Conservation (phyloP, 257 asterid species). For the Przewalskia tangutica region DNA sequence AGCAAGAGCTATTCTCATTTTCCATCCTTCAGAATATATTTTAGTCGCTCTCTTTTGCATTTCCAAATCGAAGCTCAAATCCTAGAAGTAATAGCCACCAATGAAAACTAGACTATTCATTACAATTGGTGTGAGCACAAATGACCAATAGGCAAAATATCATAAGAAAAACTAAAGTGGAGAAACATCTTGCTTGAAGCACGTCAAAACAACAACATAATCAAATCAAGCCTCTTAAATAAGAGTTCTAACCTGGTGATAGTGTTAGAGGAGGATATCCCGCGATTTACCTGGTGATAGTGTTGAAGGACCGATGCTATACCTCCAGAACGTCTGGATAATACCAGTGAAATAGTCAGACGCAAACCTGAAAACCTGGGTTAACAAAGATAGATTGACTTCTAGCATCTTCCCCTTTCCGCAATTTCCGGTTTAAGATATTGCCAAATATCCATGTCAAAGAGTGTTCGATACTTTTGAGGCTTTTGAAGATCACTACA, state of each 20-base stretch:
- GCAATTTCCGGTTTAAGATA: background rate
- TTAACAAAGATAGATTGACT: background rate
- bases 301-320: no score
- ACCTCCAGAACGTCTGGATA: no score
- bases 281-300: no score
- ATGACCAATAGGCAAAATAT: background rate
- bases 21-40: conserved; percentile 98
- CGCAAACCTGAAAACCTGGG: no score
- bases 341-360: no score
- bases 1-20: conserved; percentile 97
- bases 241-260: background rate
- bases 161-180: background rate
- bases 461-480: no score
- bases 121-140: background rate
- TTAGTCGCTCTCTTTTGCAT: conserved; percentile 83
- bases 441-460: no score
- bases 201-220: background rate
- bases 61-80: conserved; percentile 85
- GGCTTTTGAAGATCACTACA: no score
- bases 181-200: background rate
- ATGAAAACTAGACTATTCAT: conserved; percentile 3
- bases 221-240: background rate
- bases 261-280: no score
- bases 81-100: conserved; percentile 35
- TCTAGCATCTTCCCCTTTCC: background rate